These are phyloP conservation scores for Colletotrichum kahawae DNA, from an alignment of 2,329 filamentous ascomycete genomes.

Conservation along the genomic window DNA sequence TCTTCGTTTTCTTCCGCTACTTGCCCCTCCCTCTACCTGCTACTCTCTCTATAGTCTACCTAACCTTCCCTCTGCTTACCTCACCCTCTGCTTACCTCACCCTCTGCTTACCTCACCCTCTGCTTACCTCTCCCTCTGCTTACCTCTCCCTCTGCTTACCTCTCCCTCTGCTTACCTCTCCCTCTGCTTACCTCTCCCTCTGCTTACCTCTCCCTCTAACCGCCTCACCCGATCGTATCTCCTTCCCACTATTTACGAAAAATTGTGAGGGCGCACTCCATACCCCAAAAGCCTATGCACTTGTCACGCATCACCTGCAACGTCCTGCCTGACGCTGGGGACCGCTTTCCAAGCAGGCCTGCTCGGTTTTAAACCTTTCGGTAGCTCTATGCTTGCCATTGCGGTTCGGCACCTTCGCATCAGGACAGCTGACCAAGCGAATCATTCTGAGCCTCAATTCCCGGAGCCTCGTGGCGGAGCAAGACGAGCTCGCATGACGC, in stretches of 20 bases:
- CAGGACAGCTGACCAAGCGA: not conserved
- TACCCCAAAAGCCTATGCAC: not conserved
- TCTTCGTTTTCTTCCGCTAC: fast-evolving
- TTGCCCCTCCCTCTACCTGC: not conserved
- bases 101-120: not conserved
- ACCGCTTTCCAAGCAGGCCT: not conserved
- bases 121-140: no score
- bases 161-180: not conserved
- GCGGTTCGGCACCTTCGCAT: not conserved
- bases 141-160: not conserved
- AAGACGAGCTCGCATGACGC: not conserved
- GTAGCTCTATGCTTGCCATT: not conserved
- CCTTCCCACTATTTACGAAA: not conserved
- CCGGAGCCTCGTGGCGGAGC: not conserved
- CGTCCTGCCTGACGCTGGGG: not conserved
- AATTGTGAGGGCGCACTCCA: not conserved
- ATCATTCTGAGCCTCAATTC: not conserved
- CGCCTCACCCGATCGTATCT: not conserved
- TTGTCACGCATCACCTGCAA: not conserved
- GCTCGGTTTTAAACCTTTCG: not conserved
- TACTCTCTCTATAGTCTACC: not conserved
- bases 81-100: not conserved
- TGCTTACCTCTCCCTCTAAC: not conserved
- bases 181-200: not conserved
- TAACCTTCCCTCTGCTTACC: not conserved